Evolutionary conservation across 352 stramenopile genomes (phyloP).

Genomic region (Globisporangium cederbergense): DNA sequence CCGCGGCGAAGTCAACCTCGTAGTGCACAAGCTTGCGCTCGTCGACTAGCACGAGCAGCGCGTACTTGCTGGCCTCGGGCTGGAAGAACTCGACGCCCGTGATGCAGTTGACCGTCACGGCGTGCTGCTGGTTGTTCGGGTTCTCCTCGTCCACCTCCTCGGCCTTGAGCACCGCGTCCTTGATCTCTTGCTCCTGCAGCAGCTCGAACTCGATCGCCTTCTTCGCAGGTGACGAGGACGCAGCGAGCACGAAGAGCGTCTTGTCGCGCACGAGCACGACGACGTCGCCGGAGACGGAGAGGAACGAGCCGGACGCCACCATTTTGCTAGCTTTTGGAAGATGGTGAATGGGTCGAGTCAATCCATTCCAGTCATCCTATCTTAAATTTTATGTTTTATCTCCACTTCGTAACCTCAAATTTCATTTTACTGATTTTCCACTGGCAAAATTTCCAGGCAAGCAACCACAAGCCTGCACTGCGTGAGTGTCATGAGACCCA

Average conservation of each 20-base stretch:
- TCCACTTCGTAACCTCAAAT: no score
- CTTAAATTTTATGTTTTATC: not conserved
- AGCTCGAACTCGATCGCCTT: conserved; percentile 45
- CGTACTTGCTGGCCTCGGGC: conserved; percentile 19
- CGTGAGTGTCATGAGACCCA: no score
- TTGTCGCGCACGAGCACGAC: conserved; percentile 51
- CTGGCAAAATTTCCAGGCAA: no score
- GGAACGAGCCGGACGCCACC: conserved; percentile 50
- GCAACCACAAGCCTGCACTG: no score
- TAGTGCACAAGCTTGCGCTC: conserved; percentile 77
- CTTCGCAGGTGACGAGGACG: conserved; percentile 9
- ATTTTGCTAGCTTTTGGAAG: conserved; percentile 17
- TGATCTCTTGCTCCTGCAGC: conserved; percentile 18
- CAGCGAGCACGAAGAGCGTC: conserved; percentile 53
- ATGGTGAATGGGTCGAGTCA: conserved; percentile 1
- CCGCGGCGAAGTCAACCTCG: conserved; percentile 42
- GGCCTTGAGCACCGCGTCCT: conserved; percentile 17
- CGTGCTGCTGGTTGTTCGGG: conserved; percentile 21
- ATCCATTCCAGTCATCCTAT: conserved; percentile 11
- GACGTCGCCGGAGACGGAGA: conserved; percentile 31
- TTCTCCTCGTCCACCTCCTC: conserved; percentile 30
- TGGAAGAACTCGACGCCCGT: conserved; percentile 39
- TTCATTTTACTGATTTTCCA: no score
- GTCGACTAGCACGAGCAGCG: conserved; percentile 61
- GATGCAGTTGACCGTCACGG: conserved; percentile 35